Percentiles rank a stretch among this genome's conserved stretches.
These are phyloP conservation scores for Piper betle DNA, from an alignment of 164 flowering plant genomes.

Conservation along the genomic window DNA sequence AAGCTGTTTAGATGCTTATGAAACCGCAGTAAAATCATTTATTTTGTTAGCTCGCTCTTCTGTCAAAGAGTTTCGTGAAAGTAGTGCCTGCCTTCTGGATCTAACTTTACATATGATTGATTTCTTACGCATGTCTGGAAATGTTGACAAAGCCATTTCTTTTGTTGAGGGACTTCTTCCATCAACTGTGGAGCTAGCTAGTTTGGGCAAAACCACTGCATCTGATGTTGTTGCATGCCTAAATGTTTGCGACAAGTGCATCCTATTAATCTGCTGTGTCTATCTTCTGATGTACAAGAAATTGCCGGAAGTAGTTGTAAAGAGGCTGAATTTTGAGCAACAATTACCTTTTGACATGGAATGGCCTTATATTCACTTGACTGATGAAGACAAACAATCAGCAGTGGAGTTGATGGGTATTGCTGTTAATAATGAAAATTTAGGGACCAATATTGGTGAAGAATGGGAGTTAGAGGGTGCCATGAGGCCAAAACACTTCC, in stretches of 20 bases:
- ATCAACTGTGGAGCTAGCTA: constrained; percentile 17
- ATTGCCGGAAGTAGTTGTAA: constrained; percentile 57
- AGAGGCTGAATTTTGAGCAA: constrained; percentile 49
- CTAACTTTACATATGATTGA: constrained; percentile 63
- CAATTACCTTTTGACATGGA: constrained; percentile 33
- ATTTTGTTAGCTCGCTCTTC: constrained; percentile 25
- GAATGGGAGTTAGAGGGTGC: constrained; percentile 5
- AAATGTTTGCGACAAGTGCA: constrained; percentile 54
- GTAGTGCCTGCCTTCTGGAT: constrained; percentile 77
- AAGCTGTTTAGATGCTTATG: constrained; percentile 53
- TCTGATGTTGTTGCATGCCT: constrained; percentile 42
- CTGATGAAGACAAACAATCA: constrained; percentile 30
- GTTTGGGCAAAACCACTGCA: constrained; percentile 14
- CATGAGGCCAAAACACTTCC: constrained; percentile 25
- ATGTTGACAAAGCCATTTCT: constrained; percentile 36
- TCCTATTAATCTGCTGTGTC: constrained; percentile 73
- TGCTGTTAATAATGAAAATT: constrained; percentile 30
- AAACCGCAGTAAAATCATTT: constrained; percentile 45
- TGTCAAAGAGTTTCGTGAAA: constrained; percentile 22
- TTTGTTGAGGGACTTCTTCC: constrained; percentile 25
- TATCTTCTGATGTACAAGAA: constrained; percentile 65
- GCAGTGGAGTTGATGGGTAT: constrained; percentile 33
- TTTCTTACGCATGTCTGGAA: constrained; percentile 54
- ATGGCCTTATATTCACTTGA: constrained; percentile 49
- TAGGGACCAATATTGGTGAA: constrained; percentile 10